Percentiles rank a stretch among this genome's conserved stretches.
Conservation (phyloP, 1,284 basidiomycete species). For the Trichosporon sp. region DNA sequence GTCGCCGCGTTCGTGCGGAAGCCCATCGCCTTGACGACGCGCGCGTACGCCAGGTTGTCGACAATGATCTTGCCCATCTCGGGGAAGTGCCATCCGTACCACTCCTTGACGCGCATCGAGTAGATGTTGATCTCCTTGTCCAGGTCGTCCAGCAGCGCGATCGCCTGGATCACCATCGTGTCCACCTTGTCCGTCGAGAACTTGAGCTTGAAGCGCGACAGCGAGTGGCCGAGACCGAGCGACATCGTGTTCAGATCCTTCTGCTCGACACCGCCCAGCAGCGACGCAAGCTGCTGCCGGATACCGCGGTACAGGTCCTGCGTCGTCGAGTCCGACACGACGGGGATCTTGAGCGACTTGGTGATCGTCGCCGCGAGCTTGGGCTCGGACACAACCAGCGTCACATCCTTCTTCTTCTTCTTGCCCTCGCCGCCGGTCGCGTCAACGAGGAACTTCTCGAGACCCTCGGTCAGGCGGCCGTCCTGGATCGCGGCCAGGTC, state of each 20-base stretch:
- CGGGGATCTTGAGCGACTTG: conserved; percentile 91
- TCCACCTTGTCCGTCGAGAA: conserved; percentile 99
- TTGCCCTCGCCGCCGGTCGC: conserved; percentile 59
- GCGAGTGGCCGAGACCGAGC: conserved; percentile 90
- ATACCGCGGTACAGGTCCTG: conserved; percentile 95
- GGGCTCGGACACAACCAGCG: conserved; percentile 80
- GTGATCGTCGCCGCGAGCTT: conserved; percentile 83
- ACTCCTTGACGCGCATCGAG: conserved; percentile 98
- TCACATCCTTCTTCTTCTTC: conserved; percentile 60
- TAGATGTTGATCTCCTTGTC: conserved; percentile 99
- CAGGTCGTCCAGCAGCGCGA: conserved; percentile 94
- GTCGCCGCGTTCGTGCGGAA: conserved; percentile 88
- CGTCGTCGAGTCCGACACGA: conserved; percentile 61
- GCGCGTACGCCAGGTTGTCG: conserved; percentile 95
- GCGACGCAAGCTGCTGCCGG: conserved; percentile 75
- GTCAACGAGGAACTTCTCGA: conserved; percentile 89
- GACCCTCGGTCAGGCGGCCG: conserved; percentile 84
- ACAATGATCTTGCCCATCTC: conserved; percentile 98
- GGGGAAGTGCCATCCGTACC: conserved; percentile 99
- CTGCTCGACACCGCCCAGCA: conserved; percentile 87
- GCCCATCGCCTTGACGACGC: conserved; percentile 81
- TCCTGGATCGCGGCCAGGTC: conserved; percentile 89
- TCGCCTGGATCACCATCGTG: conserved; percentile 98
- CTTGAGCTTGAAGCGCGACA: conserved; percentile 97
- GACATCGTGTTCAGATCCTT: conserved; percentile 97